phyloP scores from a whole-genome alignment of 345 rosid species.

The Mercurialis annua region DNA sequence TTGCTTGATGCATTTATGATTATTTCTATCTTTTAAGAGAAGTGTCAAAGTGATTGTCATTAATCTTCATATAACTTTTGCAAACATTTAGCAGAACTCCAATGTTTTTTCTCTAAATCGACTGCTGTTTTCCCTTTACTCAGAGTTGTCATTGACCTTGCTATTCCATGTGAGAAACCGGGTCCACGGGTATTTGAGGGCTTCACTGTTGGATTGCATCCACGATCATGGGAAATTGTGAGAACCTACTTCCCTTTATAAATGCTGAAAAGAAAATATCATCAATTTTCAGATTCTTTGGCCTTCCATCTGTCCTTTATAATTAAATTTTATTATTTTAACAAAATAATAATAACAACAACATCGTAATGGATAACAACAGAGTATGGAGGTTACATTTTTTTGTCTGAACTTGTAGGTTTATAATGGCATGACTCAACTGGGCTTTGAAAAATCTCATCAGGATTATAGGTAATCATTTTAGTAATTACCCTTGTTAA shows the following conservation, averaged over 20 bases:
- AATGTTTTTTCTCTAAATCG: slow-evolving; percentile 8
- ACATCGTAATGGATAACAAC: too few species aligned
- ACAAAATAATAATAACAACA: too few species aligned
- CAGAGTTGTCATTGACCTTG: slow-evolving; percentile 75
- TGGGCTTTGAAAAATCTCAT: slow-evolving; percentile 61
- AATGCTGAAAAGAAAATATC: slow-evolving; percentile 3
- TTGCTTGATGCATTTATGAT: background rate
- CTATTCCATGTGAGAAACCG: slow-evolving; percentile 78
- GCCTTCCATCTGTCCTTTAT: background rate
- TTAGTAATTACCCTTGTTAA: background rate
- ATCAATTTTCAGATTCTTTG: background rate
- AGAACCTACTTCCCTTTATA: slow-evolving; percentile 26
- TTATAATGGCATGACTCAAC: slow-evolving; percentile 84
- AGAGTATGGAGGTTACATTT: background rate
- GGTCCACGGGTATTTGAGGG: slow-evolving; percentile 80
- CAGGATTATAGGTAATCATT: slow-evolving; percentile 57
- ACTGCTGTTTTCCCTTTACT: slow-evolving; percentile 13
- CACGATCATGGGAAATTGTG: slow-evolving; percentile 93
- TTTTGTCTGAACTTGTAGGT: slow-evolving; percentile 44
- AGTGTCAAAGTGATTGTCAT: background rate
- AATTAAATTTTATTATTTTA: background rate
- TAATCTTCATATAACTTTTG: slow-evolving; percentile 1
- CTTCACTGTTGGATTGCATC: slow-evolving; percentile 95
- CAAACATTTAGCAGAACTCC: slow-evolving; percentile 9
- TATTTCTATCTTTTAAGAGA: background rate